Base-by-base conservation (phyloP, 257 asterid species). In the Nicotiana attenuata region DNA sequence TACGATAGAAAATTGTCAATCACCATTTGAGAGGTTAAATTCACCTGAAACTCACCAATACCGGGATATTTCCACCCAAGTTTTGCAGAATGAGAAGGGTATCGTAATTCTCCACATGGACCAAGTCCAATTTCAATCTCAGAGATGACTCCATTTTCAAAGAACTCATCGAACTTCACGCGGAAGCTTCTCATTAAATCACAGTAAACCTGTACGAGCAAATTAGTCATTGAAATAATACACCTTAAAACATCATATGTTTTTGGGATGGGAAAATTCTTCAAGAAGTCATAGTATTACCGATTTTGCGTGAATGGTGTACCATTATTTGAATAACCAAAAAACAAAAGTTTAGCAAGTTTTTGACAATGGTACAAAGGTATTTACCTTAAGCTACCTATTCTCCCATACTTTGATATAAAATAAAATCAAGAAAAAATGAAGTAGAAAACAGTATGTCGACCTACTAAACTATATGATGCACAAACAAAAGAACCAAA, bases 41-140 rank as follows among this genome's bases (percentile, higher is more conserved):
- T 81, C 81, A 90, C 96, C 93, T 91, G 97, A 80, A 93, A 93
- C 86, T 92, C 97, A 65, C 94, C 97, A 65, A 93, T 89, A 52
- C 94, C 97, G 57, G 93, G 94, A 87, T 92, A 91, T 65, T 85
- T 81, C 97, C 97, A 92, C 45, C 92, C 94, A 82, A 87, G 88
- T 63, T 88, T 87, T 65, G 91, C 91, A 8, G 97, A 91, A 82
- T 91, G 91, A 22, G 97, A 91, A 69, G 97, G 97, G 82, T 89
- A 92, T 0, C 96, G 91, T 57, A 92, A 83, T 84, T 91, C 96
- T 75, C 96, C 97, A 80, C 94, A 91, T 47, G 97, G 90, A 65
- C 97, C 97, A 38, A 93, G 90, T 69, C 97, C 97, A 57, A 93
- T 89, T 89, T 93, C 96, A 81, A 93, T 92, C 68, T 90, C 93